Evolutionary conservation across 2,329 filamentous ascomycete species (phyloP), one percentile per base, ranked within the genome.

Genomic region (Colletotrichum sansevieriae): DNA sequence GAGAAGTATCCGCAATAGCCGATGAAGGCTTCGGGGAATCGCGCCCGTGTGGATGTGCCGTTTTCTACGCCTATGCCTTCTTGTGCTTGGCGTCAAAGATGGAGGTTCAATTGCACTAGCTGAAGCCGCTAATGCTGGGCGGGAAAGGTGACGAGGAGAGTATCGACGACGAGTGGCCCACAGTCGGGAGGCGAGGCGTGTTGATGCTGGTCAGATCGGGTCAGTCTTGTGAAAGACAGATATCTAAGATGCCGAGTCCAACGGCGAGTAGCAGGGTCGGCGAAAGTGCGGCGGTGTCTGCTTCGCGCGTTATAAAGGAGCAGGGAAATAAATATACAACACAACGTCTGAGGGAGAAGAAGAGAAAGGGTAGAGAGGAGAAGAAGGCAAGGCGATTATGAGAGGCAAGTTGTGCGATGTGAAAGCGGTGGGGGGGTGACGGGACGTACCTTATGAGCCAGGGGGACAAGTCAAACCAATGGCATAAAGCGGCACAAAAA

Each of bases 1-100:
- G 33, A n/a, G 22, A 64, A n/a, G 49, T n/a, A 52, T n/a, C 49
- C 33, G 25, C 37, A 39, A 39, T 13, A 15, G 37, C 63, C 68
- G 68, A 70, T 71, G 63, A 52, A 29, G 71, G 59, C 49, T 69
- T 66, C 60, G 51, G 51, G 59, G 22, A 43, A 43, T 56, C 63
- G 64, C 51, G 51, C 35, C 51, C 51, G 39, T 46, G 60, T 64
- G 52, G 44, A 54, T 61, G 56, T 65, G 37, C 47, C 63, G 55
- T 61, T 54, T 60, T 15, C 43, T 39, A 37, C 35, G 51, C 8
- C 51, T 54, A n/a, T 59, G 62, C 4, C 15, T 54, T 47, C 58
- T 52, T 54, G 20, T 58, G 60, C 65, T 65, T 65, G 61, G 61
- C 62, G 65, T 60, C 55, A n/a, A 55, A 58, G 47, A 55, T 60